Percentiles rank a stretch among this genome's conserved stretches.
Evolutionary conservation across 768 basidiomycete genomes (phyloP).

Genomic region (Suillus subaureus): DNA sequence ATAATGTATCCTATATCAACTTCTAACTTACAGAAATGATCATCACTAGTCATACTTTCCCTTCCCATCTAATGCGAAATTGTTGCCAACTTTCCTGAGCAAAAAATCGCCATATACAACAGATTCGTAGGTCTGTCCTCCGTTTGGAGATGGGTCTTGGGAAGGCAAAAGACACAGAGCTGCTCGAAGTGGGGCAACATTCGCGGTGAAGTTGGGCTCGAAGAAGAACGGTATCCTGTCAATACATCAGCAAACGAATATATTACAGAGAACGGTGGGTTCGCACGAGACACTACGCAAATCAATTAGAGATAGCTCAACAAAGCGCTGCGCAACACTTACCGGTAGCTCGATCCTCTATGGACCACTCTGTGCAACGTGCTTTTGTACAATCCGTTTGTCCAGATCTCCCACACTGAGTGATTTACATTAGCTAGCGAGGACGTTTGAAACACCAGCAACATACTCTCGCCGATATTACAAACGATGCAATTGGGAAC

Average conservation of each 20-base stretch:
- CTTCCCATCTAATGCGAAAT: conserved; percentile 55
- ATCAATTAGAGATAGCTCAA: conserved; percentile 13
- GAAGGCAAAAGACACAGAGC: conserved; percentile 44
- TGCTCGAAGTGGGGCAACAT: conserved; percentile 64
- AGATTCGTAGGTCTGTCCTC: conserved; percentile 41
- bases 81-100: conserved; percentile 67
- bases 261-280: conserved; percentile 1
- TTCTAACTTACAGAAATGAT: neutral
- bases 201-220: conserved; percentile 83
- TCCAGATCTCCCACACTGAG: conserved; percentile 92
- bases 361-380: conserved; percentile 93
- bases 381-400: conserved; percentile 82
- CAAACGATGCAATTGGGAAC: conserved; percentile 83
- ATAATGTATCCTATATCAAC: neutral
- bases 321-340: conserved; percentile 10
- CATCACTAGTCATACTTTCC: conserved; percentile 33
- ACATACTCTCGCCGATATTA: conserved; percentile 89
- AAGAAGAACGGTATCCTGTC: conserved; percentile 89
- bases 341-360: conserved; percentile 66
- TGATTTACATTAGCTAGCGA: conserved; percentile 4
- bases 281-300: conserved; percentile 69
- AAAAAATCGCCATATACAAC: conserved; percentile 83
- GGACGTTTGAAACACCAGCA: neutral
- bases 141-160: conserved; percentile 16
- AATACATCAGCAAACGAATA: conserved; percentile 10